These are phyloP conservation scores for Cudoniella acicularis DNA, from an alignment of 495 filamentous ascomycete genomes.

Conservation along the genomic window DNA sequence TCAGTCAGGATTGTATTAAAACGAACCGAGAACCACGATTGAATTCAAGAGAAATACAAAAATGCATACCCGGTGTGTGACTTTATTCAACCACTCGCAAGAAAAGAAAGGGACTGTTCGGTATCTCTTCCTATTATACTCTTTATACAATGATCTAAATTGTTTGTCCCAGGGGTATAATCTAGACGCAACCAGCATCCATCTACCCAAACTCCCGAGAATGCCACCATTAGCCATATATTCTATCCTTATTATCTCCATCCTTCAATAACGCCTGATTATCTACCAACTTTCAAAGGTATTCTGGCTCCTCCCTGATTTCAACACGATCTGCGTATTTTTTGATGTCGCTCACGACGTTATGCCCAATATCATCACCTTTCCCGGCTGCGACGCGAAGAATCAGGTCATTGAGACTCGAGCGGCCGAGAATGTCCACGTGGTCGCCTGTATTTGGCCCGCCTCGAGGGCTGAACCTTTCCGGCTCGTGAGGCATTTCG, in stretches of 20 bases:
- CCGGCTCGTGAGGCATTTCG: constrained; percentile 96
- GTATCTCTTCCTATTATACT: no score
- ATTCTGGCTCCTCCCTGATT: constrained; percentile 21
- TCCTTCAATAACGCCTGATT: background rate
- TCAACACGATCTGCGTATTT: constrained; percentile 21
- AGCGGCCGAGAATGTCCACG: constrained; percentile 89
- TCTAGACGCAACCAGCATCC: background rate
- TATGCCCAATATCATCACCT: constrained; percentile 75
- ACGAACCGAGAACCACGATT: no score
- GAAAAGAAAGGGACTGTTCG: no score
- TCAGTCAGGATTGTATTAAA: no score
- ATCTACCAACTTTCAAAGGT: background rate
- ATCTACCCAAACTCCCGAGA: background rate
- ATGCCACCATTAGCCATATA: background rate
- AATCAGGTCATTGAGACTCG: constrained; percentile 87
- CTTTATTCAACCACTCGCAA: no score
- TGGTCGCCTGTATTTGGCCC: constrained; percentile 97
- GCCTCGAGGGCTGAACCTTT: constrained; percentile 83
- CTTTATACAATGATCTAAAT: no score
- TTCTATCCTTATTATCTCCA: background rate
- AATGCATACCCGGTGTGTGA: no score
- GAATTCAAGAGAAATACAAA: no score
- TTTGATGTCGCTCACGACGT: constrained; percentile 69
- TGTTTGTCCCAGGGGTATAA: background rate
- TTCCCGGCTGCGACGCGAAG: constrained; percentile 84